phyloP scores from a whole-genome alignment of 2,329 filamentous ascomycete genomes.

The Ceratocystis cacaofunesta region DNA sequence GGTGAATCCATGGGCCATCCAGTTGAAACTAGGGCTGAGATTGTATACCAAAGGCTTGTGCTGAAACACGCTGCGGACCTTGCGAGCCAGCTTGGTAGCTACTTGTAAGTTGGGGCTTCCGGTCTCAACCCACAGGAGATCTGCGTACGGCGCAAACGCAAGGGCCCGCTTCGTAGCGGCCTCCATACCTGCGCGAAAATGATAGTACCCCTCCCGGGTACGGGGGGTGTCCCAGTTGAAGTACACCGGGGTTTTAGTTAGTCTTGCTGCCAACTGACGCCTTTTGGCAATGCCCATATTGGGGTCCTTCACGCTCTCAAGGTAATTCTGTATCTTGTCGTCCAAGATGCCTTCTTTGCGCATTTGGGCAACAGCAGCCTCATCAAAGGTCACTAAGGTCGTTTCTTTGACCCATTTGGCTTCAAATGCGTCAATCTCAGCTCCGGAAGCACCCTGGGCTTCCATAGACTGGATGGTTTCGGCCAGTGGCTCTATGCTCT shows the following conservation, averaged over 20 bases:
- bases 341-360: slow-evolving; percentile 47
- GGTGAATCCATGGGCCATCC: slow-evolving; percentile 88
- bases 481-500: slow-evolving; percentile 61
- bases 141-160: slow-evolving; percentile 80
- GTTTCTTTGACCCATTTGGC: slow-evolving; percentile 77
- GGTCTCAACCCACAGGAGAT: slow-evolving; percentile 95
- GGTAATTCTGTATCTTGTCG: slow-evolving; percentile 53
- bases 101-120: slow-evolving; percentile 73
- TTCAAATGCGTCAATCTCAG: slow-evolving; percentile 77
- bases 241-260: slow-evolving; percentile 52
- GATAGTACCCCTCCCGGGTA: slow-evolving; percentile 87
- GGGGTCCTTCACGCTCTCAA: slow-evolving; percentile 46
- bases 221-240: slow-evolving; percentile 89
- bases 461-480: slow-evolving; percentile 90
- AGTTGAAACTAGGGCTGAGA: slow-evolving; percentile 92
- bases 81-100: slow-evolving; percentile 56
- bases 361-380: slow-evolving; percentile 69
- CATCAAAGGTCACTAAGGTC: slow-evolving; percentile 78
- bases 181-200: slow-evolving; percentile 68
- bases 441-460: slow-evolving; percentile 54
- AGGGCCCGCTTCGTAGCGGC: slow-evolving; percentile 88
- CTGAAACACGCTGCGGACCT: slow-evolving; percentile 55
- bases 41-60: slow-evolving; percentile 93
- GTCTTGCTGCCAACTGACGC: slow-evolving; percentile 52
- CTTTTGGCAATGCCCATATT: slow-evolving; percentile 68